Conservation (phyloP, 2,329 filamentous ascomycete genomes). For the Diaporthe sp. region DNA sequence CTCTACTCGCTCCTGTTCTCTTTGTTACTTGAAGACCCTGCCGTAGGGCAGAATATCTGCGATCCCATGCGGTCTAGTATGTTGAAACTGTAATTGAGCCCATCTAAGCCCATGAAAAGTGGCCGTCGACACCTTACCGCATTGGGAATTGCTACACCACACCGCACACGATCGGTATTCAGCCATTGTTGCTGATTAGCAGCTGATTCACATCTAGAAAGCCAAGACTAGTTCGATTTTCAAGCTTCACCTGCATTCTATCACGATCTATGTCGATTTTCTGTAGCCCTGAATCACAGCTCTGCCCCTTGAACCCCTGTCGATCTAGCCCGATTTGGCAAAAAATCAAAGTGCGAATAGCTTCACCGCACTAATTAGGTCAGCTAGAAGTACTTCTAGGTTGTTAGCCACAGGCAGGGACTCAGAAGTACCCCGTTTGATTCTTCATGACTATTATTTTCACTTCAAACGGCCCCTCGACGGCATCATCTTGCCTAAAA, state of each 20-base stretch:
- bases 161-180: background rate
- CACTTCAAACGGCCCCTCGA: background rate
- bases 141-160: background rate
- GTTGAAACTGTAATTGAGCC: background rate
- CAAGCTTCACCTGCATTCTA: no score
- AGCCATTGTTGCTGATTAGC: background rate
- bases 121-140: no score
- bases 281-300: no score
- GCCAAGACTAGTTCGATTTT: background rate
- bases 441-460: background rate
- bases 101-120: background rate
- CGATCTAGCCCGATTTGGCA: background rate
- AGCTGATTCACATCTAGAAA: background rate
- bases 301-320: background rate
- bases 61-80: background rate
- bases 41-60: fast-evolving
- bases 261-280: no score
- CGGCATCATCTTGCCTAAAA: background rate
- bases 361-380: background rate
- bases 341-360: background rate
- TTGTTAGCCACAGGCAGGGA: background rate
- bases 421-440: background rate
- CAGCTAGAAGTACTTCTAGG: background rate
- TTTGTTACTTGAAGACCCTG: background rate
- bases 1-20: background rate